A percentile compares a stretch with the other conserved stretches of the same genome.
phyloP scores from a whole-genome alignment of 2,329 filamentous ascomycete species.

The Taxawa tesnikishii region DNA sequence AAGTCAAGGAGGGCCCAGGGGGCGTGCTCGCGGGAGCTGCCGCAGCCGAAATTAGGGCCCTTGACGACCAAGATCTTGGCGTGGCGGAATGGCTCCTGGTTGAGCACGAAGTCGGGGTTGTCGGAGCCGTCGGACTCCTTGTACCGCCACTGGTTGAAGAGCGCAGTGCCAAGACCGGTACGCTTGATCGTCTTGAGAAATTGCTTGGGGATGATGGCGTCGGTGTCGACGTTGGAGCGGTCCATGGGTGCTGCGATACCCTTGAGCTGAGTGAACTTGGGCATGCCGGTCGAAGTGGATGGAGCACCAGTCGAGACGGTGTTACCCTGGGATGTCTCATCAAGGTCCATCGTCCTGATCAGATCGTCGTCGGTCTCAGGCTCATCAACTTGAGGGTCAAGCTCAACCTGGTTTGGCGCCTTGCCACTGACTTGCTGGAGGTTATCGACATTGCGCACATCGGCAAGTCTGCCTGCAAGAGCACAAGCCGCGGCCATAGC shows the following conservation, averaged over 20 bases:
- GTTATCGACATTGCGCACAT: conserved; percentile 67
- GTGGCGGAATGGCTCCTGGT: conserved; percentile 72
- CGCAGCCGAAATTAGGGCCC: conserved; percentile 91
- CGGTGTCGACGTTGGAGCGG: conserved; percentile 88
- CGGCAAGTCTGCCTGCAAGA: conserved; percentile 80
- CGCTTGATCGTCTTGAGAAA: conserved; percentile 99
- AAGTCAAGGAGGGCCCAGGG: conserved; percentile 96
- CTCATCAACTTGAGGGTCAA: conserved; percentile 46
- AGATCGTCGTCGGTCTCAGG: conserved; percentile 49
- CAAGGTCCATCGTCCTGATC: conserved; percentile 51
- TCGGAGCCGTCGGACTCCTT: conserved; percentile 56
- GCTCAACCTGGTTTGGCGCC: conserved; percentile 44
- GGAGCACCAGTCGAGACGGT: conserved; percentile 38
- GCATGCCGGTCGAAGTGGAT: conserved; percentile 50
- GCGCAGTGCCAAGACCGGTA: conserved; percentile 75
- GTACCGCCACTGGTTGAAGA: conserved; percentile 79
- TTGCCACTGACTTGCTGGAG: conserved; percentile 33
- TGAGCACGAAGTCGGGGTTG: conserved; percentile 75
- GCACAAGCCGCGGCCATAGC: conserved; percentile 91
- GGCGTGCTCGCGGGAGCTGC: conserved; percentile 84
- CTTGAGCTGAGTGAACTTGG: conserved; percentile 72
- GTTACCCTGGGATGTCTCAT: conserved; percentile 58
- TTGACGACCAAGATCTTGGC: conserved; percentile 86
- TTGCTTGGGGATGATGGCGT: conserved; percentile 98
- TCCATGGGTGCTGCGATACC: conserved; percentile 83